Base-by-base conservation (phyloP, 495 filamentous ascomycete genomes). In the Chlorociboria aeruginascens region DNA sequence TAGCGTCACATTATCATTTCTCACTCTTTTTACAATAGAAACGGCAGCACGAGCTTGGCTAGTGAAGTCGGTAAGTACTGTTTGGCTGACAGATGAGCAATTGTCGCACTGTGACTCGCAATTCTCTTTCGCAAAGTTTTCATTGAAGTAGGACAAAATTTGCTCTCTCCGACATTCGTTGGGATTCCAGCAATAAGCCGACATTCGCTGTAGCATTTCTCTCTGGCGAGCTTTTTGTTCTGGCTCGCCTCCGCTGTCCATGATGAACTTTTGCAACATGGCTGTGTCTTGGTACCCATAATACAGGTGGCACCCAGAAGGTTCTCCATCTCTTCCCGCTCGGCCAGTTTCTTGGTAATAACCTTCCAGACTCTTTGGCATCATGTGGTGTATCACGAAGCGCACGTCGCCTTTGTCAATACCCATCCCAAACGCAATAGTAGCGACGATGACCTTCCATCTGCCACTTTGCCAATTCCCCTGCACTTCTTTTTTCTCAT, bases 341-440 rank as follows among this genome's bases (percentile, higher is more conserved):
- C 92, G 84, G 0, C 92, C 92, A 9, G 89, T 98, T 58, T 98
- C 93, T 59, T 98, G 92, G 55, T 95, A 96, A 59, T 98, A 98
- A 0, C 90, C 93, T 63, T 98, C 92, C n/a, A 98, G 70, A 56
- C 86, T 94, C 64, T 95, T 95, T 0, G 92, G 92, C 7, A 96
- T 72, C 13, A 76, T 83, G 55, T 93, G 80, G 62, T 98, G 92
- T 30, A 98, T 88, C 35, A 98, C 89, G 54, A 89, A 96, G 10
- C 92, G 84, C 33, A 98, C 90, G 62, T 98, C 82, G 0, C 88
- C 74, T 63, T 98, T 98, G 66, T 98, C 92, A 46, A 98, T 97
- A 12, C 92, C 92, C 92, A 98, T 98, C 8, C 92, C 92, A 61
- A 98, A 98, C 28, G 92, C 92, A 62, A 97, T 96, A 0, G 92